A percentile compares a stretch with the other conserved stretches of the same genome.
Evolutionary conservation across 257 asterid genomes (phyloP).

Genomic region (Euphrasia confusa): DNA sequence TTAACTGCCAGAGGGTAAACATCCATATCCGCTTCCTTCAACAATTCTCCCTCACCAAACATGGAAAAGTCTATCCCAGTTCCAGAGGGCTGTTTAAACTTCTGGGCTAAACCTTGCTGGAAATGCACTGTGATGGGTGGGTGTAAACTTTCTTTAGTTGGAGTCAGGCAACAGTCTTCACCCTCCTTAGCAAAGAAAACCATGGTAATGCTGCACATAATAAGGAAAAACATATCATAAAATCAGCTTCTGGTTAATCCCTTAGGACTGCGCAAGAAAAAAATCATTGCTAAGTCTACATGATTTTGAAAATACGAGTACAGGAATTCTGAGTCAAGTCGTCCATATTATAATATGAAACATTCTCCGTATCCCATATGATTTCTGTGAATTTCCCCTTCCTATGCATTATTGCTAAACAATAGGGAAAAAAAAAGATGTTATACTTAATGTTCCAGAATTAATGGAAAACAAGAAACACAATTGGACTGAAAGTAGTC

Average conservation of each 20-base stretch:
- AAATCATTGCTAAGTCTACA: no score
- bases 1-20: constrained; percentile 79
- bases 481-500: not conserved
- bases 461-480: not conserved
- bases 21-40: constrained; percentile 53
- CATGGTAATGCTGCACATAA: constrained; percentile 64
- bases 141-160: constrained; percentile 54
- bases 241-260: no score
- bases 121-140: constrained; percentile 71
- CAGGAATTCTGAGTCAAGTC: no score
- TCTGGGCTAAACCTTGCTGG: constrained; percentile 75
- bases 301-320: no score
- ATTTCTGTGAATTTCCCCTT: no score
- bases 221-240: not conserved
- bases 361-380: no score
- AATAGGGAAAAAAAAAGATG: no score
- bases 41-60: constrained; percentile 58
- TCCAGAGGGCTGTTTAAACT: constrained; percentile 79
- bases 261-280: no score
- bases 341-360: no score
- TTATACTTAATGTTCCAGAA: no score
- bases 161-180: constrained; percentile 68
- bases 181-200: constrained; percentile 91
- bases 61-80: constrained; percentile 73
- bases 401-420: no score